Evolutionary conservation across 768 basidiomycete genomes (phyloP).

Genomic region (Amanita pseudoporphyria): DNA sequence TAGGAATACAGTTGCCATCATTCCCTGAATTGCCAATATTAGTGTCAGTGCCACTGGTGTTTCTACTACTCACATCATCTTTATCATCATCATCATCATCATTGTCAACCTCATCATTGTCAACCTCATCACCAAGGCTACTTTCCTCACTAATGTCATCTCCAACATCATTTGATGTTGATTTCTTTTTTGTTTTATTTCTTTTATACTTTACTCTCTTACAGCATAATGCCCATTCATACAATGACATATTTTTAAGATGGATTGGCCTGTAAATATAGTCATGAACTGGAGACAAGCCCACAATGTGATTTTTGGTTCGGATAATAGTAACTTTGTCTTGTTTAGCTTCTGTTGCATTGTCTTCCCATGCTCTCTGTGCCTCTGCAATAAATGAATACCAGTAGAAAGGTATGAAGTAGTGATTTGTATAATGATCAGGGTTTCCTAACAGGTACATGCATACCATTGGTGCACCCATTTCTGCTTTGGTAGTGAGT

Average conservation of each 20-base stretch:
- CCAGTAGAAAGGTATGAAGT: constrained; percentile 23
- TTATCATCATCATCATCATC: too few species aligned
- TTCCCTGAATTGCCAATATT: too few species aligned
- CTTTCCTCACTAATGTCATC: too few species aligned
- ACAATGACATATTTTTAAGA: constrained; percentile 14
- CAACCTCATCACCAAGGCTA: too few species aligned
- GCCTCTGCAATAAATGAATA: constrained; percentile 19
- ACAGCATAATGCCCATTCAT: constrained; percentile 19
- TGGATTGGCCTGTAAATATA: constrained; percentile 19
- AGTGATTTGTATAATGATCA: constrained; percentile 26
- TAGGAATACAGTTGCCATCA: too few species aligned
- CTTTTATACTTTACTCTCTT: too few species aligned
- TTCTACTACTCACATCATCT: too few species aligned
- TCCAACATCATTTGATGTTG: too few species aligned
- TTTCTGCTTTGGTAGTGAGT: constrained; percentile 26
- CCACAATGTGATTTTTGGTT: constrained; percentile 12
- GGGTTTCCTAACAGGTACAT: too few species aligned
- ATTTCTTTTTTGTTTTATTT: too few species aligned
- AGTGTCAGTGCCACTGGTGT: too few species aligned
- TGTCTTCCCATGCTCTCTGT: constrained; percentile 8
- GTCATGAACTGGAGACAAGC: constrained; percentile 20
- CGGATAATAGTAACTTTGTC: constrained; percentile 13
- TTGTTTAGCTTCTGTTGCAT: constrained; percentile 3
- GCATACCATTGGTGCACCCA: constrained; percentile 28
- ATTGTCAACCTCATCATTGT: too few species aligned